Base-by-base conservation (phyloP, 495 filamentous ascomycete genomes). In the Penicillium cataractarum region DNA sequence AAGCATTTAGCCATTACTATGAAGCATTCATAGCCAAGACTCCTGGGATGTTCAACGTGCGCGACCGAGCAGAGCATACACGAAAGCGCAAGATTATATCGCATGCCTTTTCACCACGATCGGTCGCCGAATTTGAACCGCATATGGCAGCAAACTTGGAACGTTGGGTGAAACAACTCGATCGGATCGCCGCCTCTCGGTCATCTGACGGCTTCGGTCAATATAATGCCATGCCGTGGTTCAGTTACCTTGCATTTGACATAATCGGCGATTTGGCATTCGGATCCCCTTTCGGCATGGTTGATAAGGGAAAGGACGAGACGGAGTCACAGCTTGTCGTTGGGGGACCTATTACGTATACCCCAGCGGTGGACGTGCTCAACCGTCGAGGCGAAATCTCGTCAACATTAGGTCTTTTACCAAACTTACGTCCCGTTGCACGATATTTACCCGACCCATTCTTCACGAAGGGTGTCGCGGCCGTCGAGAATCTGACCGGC, bases 231-330 rank as follows among this genome's bases (percentile, higher is more conserved):
- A 82, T 94, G 53, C 80, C 90, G 56, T 94, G 91, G 91, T 92
- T 91, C 82, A 94, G 92, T 71, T 93, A 90, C 68, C 81, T 93
- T 12, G 91, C 91, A n/a, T 93, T 94, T 62, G 91, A 71, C 53
- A 71, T 68, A 1, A 71, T 71, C 37, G 68, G 68, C 4, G 68
- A 71, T 31, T 29, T 71, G 40, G 77, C 77, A 22, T 79, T 79
- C 49, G 76, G 76, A 8, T 67, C 69, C 2, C 77, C 77, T 13
- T 80, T 80, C 57, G 76, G 74, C 17, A 78, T 80, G 76, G 71
- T 79, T 7, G 31, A 70, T 39, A 72, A 72, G 55, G 78, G 72
- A 26, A 66, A 64, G 42, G 84, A 86, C 56, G 72, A 83, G 21
- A 79, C 81, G 9, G 81, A 84, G 60, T 77, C 82, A 0, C 74